Evolutionary conservation across 2,329 filamentous ascomycete species (phyloP).

Genomic region (Xylariaceae sp.): DNA sequence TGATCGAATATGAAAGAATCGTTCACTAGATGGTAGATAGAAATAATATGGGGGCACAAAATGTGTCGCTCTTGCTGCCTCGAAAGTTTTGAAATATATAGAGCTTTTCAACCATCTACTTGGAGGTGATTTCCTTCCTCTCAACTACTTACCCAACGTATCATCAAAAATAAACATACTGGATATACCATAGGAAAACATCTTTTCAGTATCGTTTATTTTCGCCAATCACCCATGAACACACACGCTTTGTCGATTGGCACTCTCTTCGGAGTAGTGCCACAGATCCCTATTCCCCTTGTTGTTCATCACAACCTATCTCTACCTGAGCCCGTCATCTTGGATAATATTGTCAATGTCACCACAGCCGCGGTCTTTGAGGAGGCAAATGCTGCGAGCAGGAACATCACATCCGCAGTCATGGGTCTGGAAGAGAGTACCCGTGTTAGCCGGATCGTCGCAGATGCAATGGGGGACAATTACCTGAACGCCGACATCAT

Average conservation of each 20-base stretch:
- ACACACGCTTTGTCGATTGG: neutral
- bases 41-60: no score
- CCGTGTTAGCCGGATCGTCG: neutral
- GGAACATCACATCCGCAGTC: neutral
- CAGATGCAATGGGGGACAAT: neutral
- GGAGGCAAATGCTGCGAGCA: neutral
- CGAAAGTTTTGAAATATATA: neutral
- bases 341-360: neutral
- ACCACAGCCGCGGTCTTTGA: neutral
- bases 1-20: neutral
- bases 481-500: neutral
- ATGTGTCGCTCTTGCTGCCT: neutral
- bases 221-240: neutral
- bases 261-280: constrained; percentile 3
- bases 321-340: neutral
- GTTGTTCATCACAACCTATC: constrained; percentile 1
- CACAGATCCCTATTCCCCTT: neutral
- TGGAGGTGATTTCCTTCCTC: no score
- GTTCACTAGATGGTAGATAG: neutral
- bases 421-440: neutral
- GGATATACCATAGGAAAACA: no score
- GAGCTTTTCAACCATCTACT: neutral
- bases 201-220: neutral
- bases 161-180: no score
- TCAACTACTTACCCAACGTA: no score